Evolutionary conservation across 2,329 filamentous ascomycete genomes (phyloP).

Genomic region (Sclerotinia subarctica): DNA sequence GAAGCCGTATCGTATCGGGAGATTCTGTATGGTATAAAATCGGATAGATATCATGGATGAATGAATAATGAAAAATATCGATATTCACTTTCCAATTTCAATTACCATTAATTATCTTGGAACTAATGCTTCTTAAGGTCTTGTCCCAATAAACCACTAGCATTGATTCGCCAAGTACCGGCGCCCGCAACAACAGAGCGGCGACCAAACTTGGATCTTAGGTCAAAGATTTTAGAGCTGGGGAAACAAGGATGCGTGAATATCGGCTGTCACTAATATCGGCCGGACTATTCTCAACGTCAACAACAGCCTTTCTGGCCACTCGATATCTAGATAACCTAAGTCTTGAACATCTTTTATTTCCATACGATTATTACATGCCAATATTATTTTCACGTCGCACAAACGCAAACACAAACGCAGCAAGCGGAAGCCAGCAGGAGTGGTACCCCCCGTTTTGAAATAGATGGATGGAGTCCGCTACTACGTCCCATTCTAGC

Average conservation of each 20-base stretch:
- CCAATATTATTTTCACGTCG: neutral
- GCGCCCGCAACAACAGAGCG: neutral
- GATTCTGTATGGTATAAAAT: neutral
- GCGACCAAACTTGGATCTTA: neutral
- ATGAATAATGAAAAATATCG: neutral
- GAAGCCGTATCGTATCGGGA: neutral
- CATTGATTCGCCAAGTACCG: neutral
- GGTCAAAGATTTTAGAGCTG: neutral
- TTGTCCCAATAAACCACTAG: too few species aligned
- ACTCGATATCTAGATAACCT: neutral
- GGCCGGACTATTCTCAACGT: neutral
- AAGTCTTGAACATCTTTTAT: neutral
- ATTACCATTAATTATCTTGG: too few species aligned
- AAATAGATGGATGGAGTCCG: conserved; percentile 36
- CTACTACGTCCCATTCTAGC: conserved; percentile 22
- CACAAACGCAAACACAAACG: conserved; percentile 20
- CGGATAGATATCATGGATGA: neutral
- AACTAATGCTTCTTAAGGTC: too few species aligned
- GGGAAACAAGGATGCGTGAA: conserved; percentile 13
- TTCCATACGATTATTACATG: neutral
- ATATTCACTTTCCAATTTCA: neutral
- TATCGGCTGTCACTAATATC: neutral
- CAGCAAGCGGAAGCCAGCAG: neutral
- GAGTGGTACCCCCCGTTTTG: conserved; percentile 21
- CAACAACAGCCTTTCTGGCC: neutral